Percentiles rank a stretch among this genome's conserved stretches.
These are phyloP conservation scores for Ceriops decandra DNA, from an alignment of 345 rosid species.

Conservation along the genomic window DNA sequence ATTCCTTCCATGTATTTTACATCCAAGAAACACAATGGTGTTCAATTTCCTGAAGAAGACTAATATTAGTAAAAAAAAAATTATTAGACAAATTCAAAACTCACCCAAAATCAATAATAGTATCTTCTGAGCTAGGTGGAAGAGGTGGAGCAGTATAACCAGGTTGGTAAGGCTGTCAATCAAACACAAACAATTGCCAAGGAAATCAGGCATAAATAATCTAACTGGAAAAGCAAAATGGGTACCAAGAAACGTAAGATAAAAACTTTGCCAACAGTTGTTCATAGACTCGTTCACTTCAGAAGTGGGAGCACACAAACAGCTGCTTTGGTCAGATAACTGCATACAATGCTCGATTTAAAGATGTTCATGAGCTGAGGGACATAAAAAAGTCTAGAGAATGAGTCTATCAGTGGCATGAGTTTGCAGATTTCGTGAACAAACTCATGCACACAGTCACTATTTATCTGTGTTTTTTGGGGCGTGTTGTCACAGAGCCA, in stretches of 20 bases:
- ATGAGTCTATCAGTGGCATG: background rate
- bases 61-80: background rate
- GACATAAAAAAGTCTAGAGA: background rate
- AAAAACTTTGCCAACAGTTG: background rate
- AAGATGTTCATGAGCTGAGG: background rate
- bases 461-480: background rate
- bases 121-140: constrained; percentile 54
- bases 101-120: constrained; percentile 84
- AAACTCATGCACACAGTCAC: background rate
- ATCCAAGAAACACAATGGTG: background rate
- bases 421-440: background rate
- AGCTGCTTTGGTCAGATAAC: background rate
- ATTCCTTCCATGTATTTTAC: background rate
- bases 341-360: background rate
- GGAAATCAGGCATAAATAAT: background rate
- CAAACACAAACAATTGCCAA: constrained; percentile 17
- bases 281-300: background rate
- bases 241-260: background rate
- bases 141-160: constrained; percentile 80
- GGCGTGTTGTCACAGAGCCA: too few species aligned
- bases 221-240: background rate
- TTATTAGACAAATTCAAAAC: constrained; percentile 12
- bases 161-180: constrained; percentile 64
- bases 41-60: background rate
- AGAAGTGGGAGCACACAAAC: background rate